These are phyloP conservation scores for Leccinum uliginosum DNA, from an alignment of 768 basidiomycete genomes.

Conservation along the genomic window DNA sequence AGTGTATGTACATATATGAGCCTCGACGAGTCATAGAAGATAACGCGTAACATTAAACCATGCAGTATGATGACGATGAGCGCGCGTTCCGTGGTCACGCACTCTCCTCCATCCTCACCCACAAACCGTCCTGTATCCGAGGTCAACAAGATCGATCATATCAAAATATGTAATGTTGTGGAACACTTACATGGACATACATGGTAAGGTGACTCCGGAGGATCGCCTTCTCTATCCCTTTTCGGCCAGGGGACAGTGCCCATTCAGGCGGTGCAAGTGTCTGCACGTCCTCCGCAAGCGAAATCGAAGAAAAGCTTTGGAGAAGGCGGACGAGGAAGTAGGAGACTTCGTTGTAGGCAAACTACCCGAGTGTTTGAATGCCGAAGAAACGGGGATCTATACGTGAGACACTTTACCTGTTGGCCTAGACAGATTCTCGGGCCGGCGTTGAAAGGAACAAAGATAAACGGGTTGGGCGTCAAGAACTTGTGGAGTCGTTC, in stretches of 20 bases:
- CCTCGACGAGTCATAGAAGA: background rate
- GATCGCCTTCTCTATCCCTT: constrained; percentile 44
- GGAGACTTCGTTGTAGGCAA: constrained; percentile 62
- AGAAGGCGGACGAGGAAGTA: constrained; percentile 59
- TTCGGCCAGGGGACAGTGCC: constrained; percentile 30
- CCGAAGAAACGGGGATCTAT: background rate
- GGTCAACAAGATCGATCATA: background rate
- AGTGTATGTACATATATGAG: no score
- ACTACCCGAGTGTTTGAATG: constrained; percentile 31
- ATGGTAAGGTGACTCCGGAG: constrained; percentile 51
- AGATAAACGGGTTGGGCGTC: constrained; percentile 50
- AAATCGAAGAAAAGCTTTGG: constrained; percentile 47
- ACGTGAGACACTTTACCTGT: constrained; percentile 20
- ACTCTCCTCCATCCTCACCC: constrained; percentile 26
- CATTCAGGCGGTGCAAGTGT: constrained; percentile 44
- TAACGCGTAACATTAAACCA: background rate
- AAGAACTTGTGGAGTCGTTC: constrained; percentile 51
- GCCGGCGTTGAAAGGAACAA: constrained; percentile 40
- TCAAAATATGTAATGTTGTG: no score
- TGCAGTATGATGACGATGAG: background rate
- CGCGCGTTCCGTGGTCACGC: background rate
- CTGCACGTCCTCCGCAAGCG: constrained; percentile 42
- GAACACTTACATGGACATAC: constrained; percentile 40
- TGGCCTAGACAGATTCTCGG: constrained; percentile 37
- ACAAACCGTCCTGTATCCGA: constrained; percentile 16